Evolutionary conservation across 495 filamentous ascomycete genomes (phyloP).

Genomic region (Annulohypoxylon moriforme): DNA sequence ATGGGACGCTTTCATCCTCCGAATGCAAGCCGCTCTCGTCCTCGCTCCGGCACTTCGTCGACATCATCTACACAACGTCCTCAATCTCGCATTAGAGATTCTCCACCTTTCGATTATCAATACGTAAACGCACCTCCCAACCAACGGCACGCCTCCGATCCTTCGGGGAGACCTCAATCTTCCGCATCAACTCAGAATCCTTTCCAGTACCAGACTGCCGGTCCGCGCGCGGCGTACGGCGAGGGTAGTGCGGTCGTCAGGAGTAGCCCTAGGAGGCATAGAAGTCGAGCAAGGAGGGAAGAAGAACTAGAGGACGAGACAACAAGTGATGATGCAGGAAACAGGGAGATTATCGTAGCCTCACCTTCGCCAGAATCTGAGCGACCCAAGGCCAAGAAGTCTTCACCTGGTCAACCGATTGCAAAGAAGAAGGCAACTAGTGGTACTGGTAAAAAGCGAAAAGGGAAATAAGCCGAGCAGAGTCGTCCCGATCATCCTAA

Average conservation of each 20-base stretch:
- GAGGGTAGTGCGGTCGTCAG: conserved; percentile 29
- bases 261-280: conserved; percentile 26
- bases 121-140: conserved; percentile 50
- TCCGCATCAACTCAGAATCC: conserved; percentile 44
- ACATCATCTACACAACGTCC: conserved; percentile 46
- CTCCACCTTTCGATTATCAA: conserved; percentile 57
- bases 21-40: conserved; percentile 45
- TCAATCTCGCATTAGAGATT: conserved; percentile 37
- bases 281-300: conserved; percentile 34
- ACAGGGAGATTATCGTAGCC: conserved; percentile 33
- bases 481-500: conserved; percentile 16
- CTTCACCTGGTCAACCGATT: conserved; percentile 35
- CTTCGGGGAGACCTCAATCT: conserved; percentile 43
- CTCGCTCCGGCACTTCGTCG: conserved; percentile 49
- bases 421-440: conserved; percentile 46
- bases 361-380: conserved; percentile 45
- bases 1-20: conserved; percentile 57
- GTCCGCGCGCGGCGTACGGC: conserved; percentile 47
- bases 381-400: conserved; percentile 45
- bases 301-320: conserved; percentile 42
- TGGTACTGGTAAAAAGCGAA: conserved; percentile 36
- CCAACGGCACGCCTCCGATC: conserved; percentile 52
- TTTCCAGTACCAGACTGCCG: conserved; percentile 57
- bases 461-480: conserved; percentile 43
- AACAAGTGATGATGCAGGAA: conserved; percentile 36